A percentile compares a stretch with the other conserved stretches of the same genome.
Evolutionary conservation across 345 rosid species (phyloP).

Genomic region (Populus ilicifolia): DNA sequence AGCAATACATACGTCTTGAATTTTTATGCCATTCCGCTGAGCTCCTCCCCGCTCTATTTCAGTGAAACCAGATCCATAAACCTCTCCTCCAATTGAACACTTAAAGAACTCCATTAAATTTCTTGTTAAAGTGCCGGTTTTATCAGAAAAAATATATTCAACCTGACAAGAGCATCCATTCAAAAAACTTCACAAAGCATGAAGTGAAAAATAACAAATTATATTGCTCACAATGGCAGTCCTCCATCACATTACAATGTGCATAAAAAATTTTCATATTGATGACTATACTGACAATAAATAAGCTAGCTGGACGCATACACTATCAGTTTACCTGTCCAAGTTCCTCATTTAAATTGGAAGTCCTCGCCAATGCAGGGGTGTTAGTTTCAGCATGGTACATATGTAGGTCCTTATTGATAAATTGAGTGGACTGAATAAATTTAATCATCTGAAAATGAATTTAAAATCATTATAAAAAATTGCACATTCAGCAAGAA

Average conservation of each 20-base stretch:
- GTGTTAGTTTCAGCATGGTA: conserved; percentile 87
- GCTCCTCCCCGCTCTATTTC: conserved; percentile 87
- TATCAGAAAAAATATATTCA: conserved; percentile 96
- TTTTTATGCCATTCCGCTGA: conserved; percentile 58
- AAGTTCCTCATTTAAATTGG: conserved; percentile 97
- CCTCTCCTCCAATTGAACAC: conserved; percentile 96
- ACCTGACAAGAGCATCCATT: conserved; percentile 52
- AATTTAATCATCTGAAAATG: conserved; percentile 87
- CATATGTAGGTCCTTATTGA: conserved; percentile 91
- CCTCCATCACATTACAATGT: not conserved
- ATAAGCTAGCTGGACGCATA: not conserved
- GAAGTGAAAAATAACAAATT: not conserved
- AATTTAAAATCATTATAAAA: conserved; percentile 5
- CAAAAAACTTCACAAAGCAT: conserved; percentile 1
- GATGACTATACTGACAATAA: not conserved
- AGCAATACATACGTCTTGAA: conserved; percentile 56
- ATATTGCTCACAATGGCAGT: not conserved
- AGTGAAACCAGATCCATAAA: conserved; percentile 88
- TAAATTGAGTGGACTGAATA: conserved; percentile 91
- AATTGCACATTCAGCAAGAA: conserved; percentile 14
- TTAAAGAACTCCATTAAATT: conserved; percentile 99
- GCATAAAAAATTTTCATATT: not conserved
- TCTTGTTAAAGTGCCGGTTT: conserved; percentile 98
- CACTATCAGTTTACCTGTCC: conserved; percentile 70
- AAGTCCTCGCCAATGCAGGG: conserved; percentile 93